Base-by-base conservation (phyloP, 1,284 basidiomycete species). In the Gomphus bonarii region DNA sequence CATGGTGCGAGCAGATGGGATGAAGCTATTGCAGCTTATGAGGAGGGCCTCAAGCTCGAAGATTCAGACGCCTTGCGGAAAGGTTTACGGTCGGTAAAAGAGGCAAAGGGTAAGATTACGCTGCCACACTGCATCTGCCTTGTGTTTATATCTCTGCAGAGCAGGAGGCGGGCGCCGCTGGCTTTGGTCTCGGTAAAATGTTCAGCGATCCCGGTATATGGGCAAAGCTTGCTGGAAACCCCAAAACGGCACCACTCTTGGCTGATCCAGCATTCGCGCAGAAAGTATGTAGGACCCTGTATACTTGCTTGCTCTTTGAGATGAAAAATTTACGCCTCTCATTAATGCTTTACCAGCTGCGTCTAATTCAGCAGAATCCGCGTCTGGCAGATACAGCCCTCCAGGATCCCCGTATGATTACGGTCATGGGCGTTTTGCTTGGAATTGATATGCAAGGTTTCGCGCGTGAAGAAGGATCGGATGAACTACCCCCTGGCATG, bases 361-460 rank as follows among this genome's bases (percentile, higher is more conserved):
- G 79, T 69, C 61, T 77, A 65, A 75, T 84, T 59, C 82, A 88
- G 67, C 72, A 77, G 65, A 82, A 87, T 63, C 85, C 86, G 25
- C 68, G 66, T 54, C 69, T 87, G 50, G 84, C 81, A 16, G 74
- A 80, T 53, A 68, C 66, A 8, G 72, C 77, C 63, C 72, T 90
- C 65, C 74, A 81, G 63, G 94, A 98, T 71, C 84, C 94, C 38
- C 81, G 95, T 59, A 95, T 97, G 91, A 90, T 97, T 71, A 84
- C 88, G 65, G 93, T 94, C 20, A 78, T 97, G 60, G 95, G 95
- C 61, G 95, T 85, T 10, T 78, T 93, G 60, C 94, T 97, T 89
- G 93, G 93, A 50, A 81, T 98, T 63, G 93, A 98, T 70, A 81
- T 98, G 69, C 85, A 91, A 69, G 92, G 88, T 53, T 91, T 91